These are phyloP conservation scores for Septoria linicola DNA, from an alignment of 2,329 filamentous ascomycete species.

Conservation along the genomic window DNA sequence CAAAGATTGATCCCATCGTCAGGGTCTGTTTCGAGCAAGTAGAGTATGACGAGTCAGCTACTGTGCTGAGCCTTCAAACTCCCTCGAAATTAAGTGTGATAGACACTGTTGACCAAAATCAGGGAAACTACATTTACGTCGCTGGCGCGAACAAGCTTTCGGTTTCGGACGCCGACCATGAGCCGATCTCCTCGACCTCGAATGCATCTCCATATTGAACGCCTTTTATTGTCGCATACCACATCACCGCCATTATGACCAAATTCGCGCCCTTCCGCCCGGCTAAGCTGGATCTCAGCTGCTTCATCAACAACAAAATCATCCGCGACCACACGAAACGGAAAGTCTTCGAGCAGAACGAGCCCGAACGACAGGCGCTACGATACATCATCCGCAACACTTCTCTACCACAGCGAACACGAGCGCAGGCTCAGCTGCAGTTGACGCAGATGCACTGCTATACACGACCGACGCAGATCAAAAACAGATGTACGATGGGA, in stretches of 20 bases:
- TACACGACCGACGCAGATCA: conserved; percentile 88
- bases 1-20: conserved; percentile 25
- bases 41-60: background rate
- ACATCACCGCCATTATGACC: conserved; percentile 31
- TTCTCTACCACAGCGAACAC: conserved; percentile 73
- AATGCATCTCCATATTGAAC: background rate
- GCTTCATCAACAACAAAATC: conserved; percentile 80
- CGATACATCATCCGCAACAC: conserved; percentile 91
- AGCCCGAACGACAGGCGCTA: conserved; percentile 83
- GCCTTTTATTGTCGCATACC: too few species aligned
- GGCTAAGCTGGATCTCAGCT: conserved; percentile 85
- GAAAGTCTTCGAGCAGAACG: conserved; percentile 81
- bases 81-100: background rate
- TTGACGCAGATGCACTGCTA: conserved; percentile 95
- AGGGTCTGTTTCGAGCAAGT: background rate
- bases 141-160: conserved; percentile 3
- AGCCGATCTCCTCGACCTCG: conserved; percentile 2
- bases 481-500: conserved; percentile 87
- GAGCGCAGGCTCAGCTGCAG: conserved; percentile 90
- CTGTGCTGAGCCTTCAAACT: background rate
- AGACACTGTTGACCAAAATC: conserved; percentile 4
- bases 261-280: conserved; percentile 67
- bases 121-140: conserved; percentile 7
- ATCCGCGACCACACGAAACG: conserved; percentile 97
- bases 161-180: conserved; percentile 8